A percentile compares a stretch with the other conserved stretches of the same genome.
Conservation (phyloP, 805 yeast species). For the Pichia exigua region DNA sequence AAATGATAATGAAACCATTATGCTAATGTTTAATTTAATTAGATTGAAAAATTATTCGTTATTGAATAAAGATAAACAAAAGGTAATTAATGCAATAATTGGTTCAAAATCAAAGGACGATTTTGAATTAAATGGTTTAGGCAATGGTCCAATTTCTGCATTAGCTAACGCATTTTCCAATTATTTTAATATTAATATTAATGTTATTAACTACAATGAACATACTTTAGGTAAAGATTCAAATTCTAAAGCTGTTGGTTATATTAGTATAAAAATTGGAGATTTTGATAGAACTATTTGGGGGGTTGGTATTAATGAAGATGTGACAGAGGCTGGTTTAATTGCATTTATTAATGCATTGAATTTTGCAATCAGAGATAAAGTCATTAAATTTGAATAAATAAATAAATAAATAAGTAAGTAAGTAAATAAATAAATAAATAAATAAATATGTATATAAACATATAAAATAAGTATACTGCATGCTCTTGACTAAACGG, state of each 20-base stretch:
- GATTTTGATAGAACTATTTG: slow-evolving; percentile 26
- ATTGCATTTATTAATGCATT: slow-evolving; percentile 42
- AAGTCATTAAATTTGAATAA: slow-evolving; percentile 14
- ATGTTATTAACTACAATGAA: slow-evolving; percentile 66
- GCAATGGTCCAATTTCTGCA: slow-evolving; percentile 81
- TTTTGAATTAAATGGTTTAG: slow-evolving; percentile 44
- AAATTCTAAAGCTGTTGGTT: slow-evolving; percentile 68
- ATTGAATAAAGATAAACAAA: slow-evolving; percentile 31
- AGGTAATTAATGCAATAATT: slow-evolving; percentile 41
- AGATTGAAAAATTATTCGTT: slow-evolving; percentile 21
- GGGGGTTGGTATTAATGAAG: slow-evolving; percentile 56
- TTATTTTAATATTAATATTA: slow-evolving; percentile 41
- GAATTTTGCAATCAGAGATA: slow-evolving; percentile 26
- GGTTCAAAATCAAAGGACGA: slow-evolving; percentile 29
- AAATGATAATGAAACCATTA: slow-evolving; percentile 10
- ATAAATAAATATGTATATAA: too few species aligned
- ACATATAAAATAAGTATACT: too few species aligned
- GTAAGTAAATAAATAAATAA: too few species aligned
- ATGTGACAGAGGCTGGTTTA: slow-evolving; percentile 48
- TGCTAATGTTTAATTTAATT: slow-evolving; percentile 15
- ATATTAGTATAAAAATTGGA: slow-evolving; percentile 29
- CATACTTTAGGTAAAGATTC: slow-evolving; percentile 75
- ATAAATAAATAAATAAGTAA: neutral
- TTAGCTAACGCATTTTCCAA: slow-evolving; percentile 53
- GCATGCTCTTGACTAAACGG: too few species aligned